Base-by-base conservation (phyloP, 352 stramenopile genomes). In the Globisporangium paroecandrum region DNA sequence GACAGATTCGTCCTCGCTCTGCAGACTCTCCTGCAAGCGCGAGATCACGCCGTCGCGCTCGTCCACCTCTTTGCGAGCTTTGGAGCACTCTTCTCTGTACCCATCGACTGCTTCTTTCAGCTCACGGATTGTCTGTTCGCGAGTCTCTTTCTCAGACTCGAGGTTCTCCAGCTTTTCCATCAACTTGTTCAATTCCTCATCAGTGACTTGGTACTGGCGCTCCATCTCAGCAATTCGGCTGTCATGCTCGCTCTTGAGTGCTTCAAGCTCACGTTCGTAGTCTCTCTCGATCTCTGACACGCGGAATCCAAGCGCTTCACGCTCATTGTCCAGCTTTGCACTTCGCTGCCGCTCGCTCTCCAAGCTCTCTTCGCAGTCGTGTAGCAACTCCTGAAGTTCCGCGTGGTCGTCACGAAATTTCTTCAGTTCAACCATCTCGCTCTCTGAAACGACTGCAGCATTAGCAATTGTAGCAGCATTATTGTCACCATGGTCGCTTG, bases 1-100 rank as follows among this genome's bases (percentile, higher is more conserved):
- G n/a, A 53, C 51, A 25, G 41, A 70, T 25, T 66, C 65, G 0
- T 60, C 51, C 49, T 73, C 25, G 27, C 25, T 55, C 34, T 79
- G 57, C 8, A 79, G 34, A 29, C 67, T 65, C 62, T 43, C 56
- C 57, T 77, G 61, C 20, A 75, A 62, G 9, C 60, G 49, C 13
- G 43, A 43, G 38, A 72, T 62, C 60, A 64, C 53, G 18, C 12
- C 3, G 32, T 66, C 51, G 13, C 29, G 59, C 6, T 60, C 57
- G 6, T 68, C 47, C 5, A 68, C 38, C 2, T 54, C 29, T 20
- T 57, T 47, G 20, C 29, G 27, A 15, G 32, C 22, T 4, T 47
- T 29, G 12, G 36, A 38, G n/a, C 53, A 64, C 10, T 60, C 51
- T n/a, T 57, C 55, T 38, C 53, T 47, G 25, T 65, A 64, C 15